These are phyloP conservation scores for Alternaria conjuncta DNA, from an alignment of 2,329 filamentous ascomycete genomes.

Conservation along the genomic window DNA sequence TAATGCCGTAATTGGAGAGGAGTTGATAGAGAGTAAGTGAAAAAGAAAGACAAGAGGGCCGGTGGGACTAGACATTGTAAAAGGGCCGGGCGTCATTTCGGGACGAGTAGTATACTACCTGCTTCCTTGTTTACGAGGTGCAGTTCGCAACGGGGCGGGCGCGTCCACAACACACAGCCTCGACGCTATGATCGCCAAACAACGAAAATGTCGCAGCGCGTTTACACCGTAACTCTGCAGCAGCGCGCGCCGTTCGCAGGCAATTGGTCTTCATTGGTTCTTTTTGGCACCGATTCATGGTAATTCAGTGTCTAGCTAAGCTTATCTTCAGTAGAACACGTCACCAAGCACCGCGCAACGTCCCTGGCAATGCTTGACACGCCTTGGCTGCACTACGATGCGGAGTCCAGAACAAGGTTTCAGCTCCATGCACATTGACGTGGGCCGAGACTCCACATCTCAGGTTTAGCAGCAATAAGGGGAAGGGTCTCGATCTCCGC, in stretches of 20 bases:
- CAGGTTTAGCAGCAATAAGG: neutral
- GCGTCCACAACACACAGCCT: slow-evolving; percentile 8
- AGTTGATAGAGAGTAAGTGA: neutral
- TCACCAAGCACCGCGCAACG: slow-evolving; percentile 31
- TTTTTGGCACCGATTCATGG: neutral
- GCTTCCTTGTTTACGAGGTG: slow-evolving; percentile 31
- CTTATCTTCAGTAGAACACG: slow-evolving; percentile 22
- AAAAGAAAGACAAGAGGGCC: slow-evolving; percentile 9
- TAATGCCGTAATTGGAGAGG: slow-evolving; percentile 2
- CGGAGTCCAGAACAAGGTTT: slow-evolving; percentile 16
- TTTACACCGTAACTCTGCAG: slow-evolving; percentile 11
- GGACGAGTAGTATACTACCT: slow-evolving; percentile 3
- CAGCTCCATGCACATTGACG: slow-evolving; percentile 26
- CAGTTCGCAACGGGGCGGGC: slow-evolving; percentile 2
- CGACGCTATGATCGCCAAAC: slow-evolving; percentile 13
- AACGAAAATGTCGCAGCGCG: slow-evolving; percentile 5
- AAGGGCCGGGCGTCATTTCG: slow-evolving; percentile 26
- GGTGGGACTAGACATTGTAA: slow-evolving; percentile 6
- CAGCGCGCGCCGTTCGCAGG: neutral
- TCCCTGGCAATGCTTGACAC: slow-evolving; percentile 31
- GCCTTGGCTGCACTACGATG: slow-evolving; percentile 23
- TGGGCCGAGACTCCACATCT: slow-evolving; percentile 14
- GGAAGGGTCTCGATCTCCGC: slow-evolving; percentile 1
- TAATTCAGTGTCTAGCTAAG: slow-evolving; percentile 1
- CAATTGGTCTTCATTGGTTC: neutral